These are phyloP conservation scores for Talaromyces pinophilus DNA, from an alignment of 2,329 filamentous ascomycete genomes.

Conservation along the genomic window DNA sequence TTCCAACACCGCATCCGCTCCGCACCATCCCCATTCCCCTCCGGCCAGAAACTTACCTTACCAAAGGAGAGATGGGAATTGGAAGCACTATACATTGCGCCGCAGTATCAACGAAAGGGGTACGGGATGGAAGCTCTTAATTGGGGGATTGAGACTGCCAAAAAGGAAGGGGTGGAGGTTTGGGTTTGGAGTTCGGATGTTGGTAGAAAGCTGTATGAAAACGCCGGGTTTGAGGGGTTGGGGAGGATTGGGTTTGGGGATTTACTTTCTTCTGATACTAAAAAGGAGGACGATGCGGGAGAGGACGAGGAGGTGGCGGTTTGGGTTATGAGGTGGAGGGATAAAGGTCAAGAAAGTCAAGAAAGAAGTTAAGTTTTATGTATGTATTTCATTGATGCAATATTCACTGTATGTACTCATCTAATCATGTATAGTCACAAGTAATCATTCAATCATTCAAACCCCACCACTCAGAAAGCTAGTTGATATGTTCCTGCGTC, in stretches of 20 bases:
- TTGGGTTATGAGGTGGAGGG: constrained; percentile 19
- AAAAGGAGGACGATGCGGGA: no score
- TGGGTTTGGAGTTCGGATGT: constrained; percentile 22
- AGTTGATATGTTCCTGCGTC: neutral
- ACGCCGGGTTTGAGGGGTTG: constrained; percentile 14
- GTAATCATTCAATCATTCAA: neutral
- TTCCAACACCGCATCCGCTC: constrained; percentile 10
- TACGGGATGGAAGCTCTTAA: constrained; percentile 12
- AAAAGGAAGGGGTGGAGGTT: constrained; percentile 12
- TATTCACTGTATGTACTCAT: neutral
- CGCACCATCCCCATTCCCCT: neutral
- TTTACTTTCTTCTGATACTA: neutral
- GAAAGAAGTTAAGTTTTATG: neutral
- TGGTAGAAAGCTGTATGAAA: constrained; percentile 10
- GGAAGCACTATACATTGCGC: constrained; percentile 21
- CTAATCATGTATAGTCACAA: neutral
- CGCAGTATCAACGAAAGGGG: constrained; percentile 10
- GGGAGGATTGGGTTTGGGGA: constrained; percentile 18
- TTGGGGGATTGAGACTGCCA: constrained; percentile 16
- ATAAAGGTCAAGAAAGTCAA: no score
- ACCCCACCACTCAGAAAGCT: no score
- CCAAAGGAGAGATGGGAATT: constrained; percentile 21
- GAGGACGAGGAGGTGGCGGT: neutral
- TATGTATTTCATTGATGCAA: neutral
- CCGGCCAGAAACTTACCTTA: neutral